These are phyloP conservation scores for Penicillium nucicola DNA, from an alignment of 495 filamentous ascomycete genomes.

Conservation along the genomic window DNA sequence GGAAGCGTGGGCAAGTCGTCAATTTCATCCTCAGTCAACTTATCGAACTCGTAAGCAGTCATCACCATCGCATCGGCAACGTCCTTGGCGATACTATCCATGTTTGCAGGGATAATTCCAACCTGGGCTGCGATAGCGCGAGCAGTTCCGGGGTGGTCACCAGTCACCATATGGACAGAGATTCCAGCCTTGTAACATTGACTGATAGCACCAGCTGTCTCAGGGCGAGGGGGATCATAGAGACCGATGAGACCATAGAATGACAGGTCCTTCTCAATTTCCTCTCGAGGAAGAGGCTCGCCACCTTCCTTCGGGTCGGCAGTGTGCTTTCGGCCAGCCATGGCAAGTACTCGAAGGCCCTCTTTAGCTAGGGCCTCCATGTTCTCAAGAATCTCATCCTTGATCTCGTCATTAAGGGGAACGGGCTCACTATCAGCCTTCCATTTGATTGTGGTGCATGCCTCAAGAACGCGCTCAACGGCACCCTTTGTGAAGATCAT, in stretches of 20 bases:
- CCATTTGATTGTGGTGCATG: constrained; percentile 55
- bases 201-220: constrained; percentile 50
- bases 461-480: constrained; percentile 72
- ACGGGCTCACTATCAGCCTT: constrained; percentile 32
- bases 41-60: constrained; percentile 68
- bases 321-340: constrained; percentile 50
- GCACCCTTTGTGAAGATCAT: constrained; percentile 74
- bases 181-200: constrained; percentile 66
- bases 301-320: constrained; percentile 28
- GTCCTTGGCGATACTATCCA: constrained; percentile 47
- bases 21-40: constrained; percentile 59
- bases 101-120: constrained; percentile 60
- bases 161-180: constrained; percentile 72
- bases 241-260: constrained; percentile 69
- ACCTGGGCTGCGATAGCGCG: constrained; percentile 63
- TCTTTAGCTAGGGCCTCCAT: constrained; percentile 62
- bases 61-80: constrained; percentile 65
- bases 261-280: constrained; percentile 56
- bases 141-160: constrained; percentile 66
- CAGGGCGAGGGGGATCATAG: constrained; percentile 67
- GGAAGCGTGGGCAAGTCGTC: constrained; percentile 64
- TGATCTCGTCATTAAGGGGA: constrained; percentile 39
- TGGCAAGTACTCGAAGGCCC: constrained; percentile 62
- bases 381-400: constrained; percentile 54
- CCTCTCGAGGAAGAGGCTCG: constrained; percentile 47